phyloP scores from a whole-genome alignment of 805 yeast species.

The Kurtzmaniella cleridarum region DNA sequence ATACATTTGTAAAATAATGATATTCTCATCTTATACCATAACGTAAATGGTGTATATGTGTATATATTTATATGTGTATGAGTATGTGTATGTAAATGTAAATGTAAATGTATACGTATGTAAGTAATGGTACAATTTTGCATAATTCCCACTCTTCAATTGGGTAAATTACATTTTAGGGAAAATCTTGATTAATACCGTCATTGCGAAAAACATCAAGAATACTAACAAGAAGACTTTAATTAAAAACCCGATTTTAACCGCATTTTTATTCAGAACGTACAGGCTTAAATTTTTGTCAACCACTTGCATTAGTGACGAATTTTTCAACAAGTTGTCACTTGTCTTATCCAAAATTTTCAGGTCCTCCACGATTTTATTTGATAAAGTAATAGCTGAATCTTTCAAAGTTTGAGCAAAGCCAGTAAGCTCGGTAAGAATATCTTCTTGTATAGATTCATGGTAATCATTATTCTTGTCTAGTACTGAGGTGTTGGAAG shows the following conservation, averaged over 20 bases:
- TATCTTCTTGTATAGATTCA: slow-evolving; percentile 42
- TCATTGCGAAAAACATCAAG: slow-evolving; percentile 24
- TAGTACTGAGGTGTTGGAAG: slow-evolving; percentile 1
- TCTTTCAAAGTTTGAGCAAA: slow-evolving; percentile 44
- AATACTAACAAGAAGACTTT: slow-evolving; percentile 24
- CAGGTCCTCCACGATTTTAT: slow-evolving; percentile 31
- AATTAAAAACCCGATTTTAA: slow-evolving; percentile 34
- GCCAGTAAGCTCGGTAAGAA: slow-evolving; percentile 42
- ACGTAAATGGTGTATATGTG: too few species aligned
- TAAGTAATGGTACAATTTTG: too few species aligned
- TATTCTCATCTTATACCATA: too few species aligned
- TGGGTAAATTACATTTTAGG: slow-evolving; percentile 30
- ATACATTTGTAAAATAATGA: too few species aligned
- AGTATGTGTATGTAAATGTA: too few species aligned
- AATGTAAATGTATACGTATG: too few species aligned
- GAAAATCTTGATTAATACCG: slow-evolving; percentile 28
- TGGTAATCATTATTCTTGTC: slow-evolving; percentile 31
- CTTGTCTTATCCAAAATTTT: slow-evolving; percentile 27
- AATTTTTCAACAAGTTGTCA: slow-evolving; percentile 28
- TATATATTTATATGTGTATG: too few species aligned
- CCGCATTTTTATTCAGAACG: slow-evolving; percentile 34
- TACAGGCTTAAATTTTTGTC: slow-evolving; percentile 34
- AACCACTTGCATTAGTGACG: slow-evolving; percentile 23
- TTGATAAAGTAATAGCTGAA: slow-evolving; percentile 41
- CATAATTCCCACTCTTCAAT: too few species aligned